Percentiles rank a stretch among this genome's conserved stretches.
Evolutionary conservation across 768 basidiomycete species (phyloP).

Genomic region (Panellus pusillus): DNA sequence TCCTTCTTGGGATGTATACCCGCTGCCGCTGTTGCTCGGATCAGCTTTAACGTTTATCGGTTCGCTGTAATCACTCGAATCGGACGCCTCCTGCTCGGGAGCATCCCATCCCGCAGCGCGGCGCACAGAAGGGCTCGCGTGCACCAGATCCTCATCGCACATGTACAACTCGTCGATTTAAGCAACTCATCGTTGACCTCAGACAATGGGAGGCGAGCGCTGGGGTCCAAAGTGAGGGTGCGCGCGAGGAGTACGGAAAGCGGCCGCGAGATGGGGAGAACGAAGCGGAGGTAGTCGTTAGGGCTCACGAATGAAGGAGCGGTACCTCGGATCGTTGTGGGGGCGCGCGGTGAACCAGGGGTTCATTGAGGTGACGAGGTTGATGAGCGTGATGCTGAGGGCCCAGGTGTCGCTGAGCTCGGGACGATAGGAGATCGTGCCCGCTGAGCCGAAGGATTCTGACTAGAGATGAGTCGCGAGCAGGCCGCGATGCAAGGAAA

Average conservation of each 20-base stretch:
- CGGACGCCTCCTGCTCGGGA: not conserved
- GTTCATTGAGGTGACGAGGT: slow-evolving; percentile 50
- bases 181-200: not conserved
- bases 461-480: not conserved
- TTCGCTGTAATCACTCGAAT: slow-evolving; percentile 3
- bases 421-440: slow-evolving; percentile 11
- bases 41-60: not conserved
- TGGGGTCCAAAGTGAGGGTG: not conserved
- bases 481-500: not conserved
- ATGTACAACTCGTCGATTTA: not conserved
- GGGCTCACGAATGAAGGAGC: not conserved
- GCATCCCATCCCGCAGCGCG: not conserved
- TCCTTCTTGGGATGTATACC: not conserved
- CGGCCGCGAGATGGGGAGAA: not conserved
- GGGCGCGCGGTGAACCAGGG: slow-evolving; percentile 49
- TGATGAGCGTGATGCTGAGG: slow-evolving; percentile 52
- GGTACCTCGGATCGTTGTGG: not conserved
- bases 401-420: slow-evolving; percentile 39
- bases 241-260: not conserved
- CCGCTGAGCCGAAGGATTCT: slow-evolving; percentile 14
- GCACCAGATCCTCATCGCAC: not conserved
- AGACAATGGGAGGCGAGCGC: not conserved
- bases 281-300: not conserved
- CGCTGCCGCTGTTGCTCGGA: not conserved
- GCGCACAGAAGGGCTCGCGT: slow-evolving; percentile 6